Base-by-base conservation (phyloP, 2,329 filamentous ascomycete genomes). In the Pseudogymnoascus sp. region DNA sequence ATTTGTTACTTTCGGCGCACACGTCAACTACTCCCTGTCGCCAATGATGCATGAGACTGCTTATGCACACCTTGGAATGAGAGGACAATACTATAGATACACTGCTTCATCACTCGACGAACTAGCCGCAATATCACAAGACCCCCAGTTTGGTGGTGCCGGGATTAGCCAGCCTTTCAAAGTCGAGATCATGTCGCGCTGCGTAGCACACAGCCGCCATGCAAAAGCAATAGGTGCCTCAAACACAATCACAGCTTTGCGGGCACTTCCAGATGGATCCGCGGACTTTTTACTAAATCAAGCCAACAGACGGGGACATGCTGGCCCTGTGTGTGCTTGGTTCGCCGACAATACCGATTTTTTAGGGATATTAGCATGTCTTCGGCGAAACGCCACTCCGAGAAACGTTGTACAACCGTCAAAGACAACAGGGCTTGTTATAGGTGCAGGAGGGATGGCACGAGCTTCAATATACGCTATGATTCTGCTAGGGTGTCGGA, bases 401-500 rank as follows among this genome's bases (percentile, higher is more conserved):
- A 85, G 86, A 3, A 87, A 87, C 63, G 82, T 81, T 1, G 79
- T 86, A 0, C 77, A 82, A 2, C 75, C 80, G 18, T 71, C 69
- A 2, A 70, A 69, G 57, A 71, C 69, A 4, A 70, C 69, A 1
- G 83, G 79, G 0, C 74, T 87, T 12, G 77, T 87, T 19, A 79
- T 87, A 28, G 84, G 84, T 26, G 83, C 84, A 1, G 84, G 84
- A 5, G 88, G 89, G 5, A 92, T 92, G 88, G 88, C 86, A 7
- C 79, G 89, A 62, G 87, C 88, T 2, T 86, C 88, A 1, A 81
- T 90, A 2, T 92, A 92, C 66, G 84, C 88, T 1, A 84, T 92
- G 81, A 77, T 92, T 21, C 86, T 89, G 66, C 77, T 92, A 6
- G 89, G 88, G 2, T 88, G 90, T 56, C 82, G 83, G 62, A 88